Base-by-base conservation (phyloP, 2,329 filamentous ascomycete species). In the Verruconis gallopava region DNA sequence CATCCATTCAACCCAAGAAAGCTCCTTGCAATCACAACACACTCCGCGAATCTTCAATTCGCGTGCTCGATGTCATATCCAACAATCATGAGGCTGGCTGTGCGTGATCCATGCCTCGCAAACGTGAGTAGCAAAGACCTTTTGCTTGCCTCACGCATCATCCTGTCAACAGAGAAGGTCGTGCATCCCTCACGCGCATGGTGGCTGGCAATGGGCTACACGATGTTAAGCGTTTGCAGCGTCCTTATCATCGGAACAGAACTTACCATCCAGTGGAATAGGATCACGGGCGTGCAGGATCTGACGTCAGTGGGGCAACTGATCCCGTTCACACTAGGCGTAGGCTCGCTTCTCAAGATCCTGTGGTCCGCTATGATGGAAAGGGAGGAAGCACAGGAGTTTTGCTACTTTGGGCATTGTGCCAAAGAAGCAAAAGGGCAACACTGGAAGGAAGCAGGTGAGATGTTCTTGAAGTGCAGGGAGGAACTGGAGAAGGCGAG, bases 191-290 rank as follows among this genome's bases (percentile, higher is more conserved):
- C 20, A 11, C 18, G 19, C n/a, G 22, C 18, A 15, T 18, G 21
- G 4, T 11, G 20, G 18, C 36, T 42, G 3, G 41, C 30, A 3
- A 17, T 45, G n/a, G 34, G 40, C 14, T 40, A 35, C 19, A 21
- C 19, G 12, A 34, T 35, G 12, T 40, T 47, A 14, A 20, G 21
- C 3, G 40, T 30, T 18, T 40, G 43, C 17, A 47, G 40, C 30
- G 21, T 47, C 15, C 43, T 47, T 4, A 34, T 51, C 28, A 22
- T 50, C 9, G 44, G 42, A 4, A 47, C 46, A 21, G 51, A 53
- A 36, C 37, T 52, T 19, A 52, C 48, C 19, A 45, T 53, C 3
- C 14, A 40, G 28, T 53, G 51, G 51, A 53, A 53, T 40, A 30
- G 47, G n/a, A 52, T 53, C 21, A 9, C 21, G 21, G 48, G 47